Evolutionary conservation across 2,329 filamentous ascomycete genomes (phyloP).

Genomic region (Zymoseptoria passerinii): DNA sequence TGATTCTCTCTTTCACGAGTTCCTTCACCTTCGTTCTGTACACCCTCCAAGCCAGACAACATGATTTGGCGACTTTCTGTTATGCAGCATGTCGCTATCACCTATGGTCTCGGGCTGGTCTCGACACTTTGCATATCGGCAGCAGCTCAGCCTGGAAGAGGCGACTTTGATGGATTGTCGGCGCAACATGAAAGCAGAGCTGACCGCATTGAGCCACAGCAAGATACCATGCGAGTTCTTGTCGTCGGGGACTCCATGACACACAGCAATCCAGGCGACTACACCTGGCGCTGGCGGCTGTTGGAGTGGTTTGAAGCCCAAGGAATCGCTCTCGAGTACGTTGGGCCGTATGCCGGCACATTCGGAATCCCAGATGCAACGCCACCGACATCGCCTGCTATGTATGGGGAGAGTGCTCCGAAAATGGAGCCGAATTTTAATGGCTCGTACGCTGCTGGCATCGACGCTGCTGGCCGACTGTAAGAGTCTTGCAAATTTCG

Average conservation of each 20-base stretch:
- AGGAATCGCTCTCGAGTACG: constrained; percentile 23
- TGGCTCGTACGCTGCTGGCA: neutral
- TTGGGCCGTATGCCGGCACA: constrained; percentile 33
- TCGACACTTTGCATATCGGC: neutral
- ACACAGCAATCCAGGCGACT: constrained; percentile 29
- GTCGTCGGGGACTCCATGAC: constrained; percentile 12
- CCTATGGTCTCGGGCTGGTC: neutral
- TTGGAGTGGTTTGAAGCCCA: constrained; percentile 31
- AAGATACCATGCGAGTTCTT: neutral
- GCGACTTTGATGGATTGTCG: neutral
- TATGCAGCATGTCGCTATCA: neutral
- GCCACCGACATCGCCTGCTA: neutral
- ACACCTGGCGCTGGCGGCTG: constrained; percentile 36
- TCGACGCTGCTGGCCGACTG: neutral
- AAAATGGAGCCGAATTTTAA: neutral
- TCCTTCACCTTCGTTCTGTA: neutral
- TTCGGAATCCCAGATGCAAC: neutral
- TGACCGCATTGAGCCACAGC: neutral
- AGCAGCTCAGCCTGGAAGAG: neutral
- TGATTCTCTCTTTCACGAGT: neutral
- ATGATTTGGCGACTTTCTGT: neutral
- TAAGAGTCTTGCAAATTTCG: too few relatives aligned
- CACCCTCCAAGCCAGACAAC: neutral
- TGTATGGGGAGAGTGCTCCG: neutral
- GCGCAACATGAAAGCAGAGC: neutral